These are phyloP conservation scores for Pisolithus microcarpus DNA, from an alignment of 768 basidiomycete genomes.

Conservation along the genomic window DNA sequence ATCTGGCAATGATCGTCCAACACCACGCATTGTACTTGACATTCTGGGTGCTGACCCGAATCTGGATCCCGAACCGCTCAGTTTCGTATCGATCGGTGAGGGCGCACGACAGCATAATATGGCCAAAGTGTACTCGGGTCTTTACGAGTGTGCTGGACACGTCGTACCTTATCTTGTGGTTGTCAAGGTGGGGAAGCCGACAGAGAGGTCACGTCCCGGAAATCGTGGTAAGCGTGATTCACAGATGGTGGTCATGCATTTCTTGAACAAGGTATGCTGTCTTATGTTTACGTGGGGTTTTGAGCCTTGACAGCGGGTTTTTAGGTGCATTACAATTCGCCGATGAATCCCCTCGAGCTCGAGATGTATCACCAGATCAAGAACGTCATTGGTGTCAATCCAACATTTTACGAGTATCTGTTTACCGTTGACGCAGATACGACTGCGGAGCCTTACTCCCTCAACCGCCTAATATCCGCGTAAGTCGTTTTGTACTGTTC, in stretches of 20 bases:
- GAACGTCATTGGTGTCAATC: constrained; percentile 99
- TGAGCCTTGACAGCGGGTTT: neutral
- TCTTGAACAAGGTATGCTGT: constrained; percentile 80
- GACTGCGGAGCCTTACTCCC: constrained; percentile 77
- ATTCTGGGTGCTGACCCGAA: constrained; percentile 93
- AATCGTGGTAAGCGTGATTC: constrained; percentile 99
- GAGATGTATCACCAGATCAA: constrained; percentile 99
- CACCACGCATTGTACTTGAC: constrained; percentile 92
- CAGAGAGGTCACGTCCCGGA: constrained; percentile 86
- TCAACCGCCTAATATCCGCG: constrained; percentile 91
- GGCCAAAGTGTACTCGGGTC: constrained; percentile 94
- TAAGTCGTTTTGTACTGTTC: constrained; percentile 36
- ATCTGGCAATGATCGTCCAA: constrained; percentile 92
- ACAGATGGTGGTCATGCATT: constrained; percentile 94
- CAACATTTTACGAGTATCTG: constrained; percentile 94
- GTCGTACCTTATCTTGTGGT: constrained; percentile 93
- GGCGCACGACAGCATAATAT: constrained; percentile 96
- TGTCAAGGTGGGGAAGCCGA: constrained; percentile 92
- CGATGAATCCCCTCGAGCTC: constrained; percentile 94
- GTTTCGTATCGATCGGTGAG: constrained; percentile 90
- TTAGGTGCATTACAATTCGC: constrained; percentile 91
- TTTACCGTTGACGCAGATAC: constrained; percentile 96
- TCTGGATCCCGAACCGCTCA: constrained; percentile 88
- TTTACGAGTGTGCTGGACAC: constrained; percentile 91
- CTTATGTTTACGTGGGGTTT: neutral